A percentile compares a stretch with the other conserved stretches of the same genome.
These are phyloP conservation scores for Phialophora tarda DNA, from an alignment of 2,329 filamentous ascomycete genomes.

Conservation along the genomic window DNA sequence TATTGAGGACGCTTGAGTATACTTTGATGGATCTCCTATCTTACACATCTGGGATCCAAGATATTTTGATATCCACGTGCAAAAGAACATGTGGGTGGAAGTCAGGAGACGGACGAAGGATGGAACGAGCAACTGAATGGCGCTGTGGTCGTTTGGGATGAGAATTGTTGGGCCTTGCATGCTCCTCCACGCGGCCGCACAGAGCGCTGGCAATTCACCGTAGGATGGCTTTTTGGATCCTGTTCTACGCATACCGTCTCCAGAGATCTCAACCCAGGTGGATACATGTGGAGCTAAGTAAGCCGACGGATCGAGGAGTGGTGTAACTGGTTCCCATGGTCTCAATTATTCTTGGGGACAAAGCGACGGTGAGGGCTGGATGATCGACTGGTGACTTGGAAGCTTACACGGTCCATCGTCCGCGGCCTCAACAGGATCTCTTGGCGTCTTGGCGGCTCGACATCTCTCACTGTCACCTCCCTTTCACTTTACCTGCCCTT, in stretches of 20 bases:
- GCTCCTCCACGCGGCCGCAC: background rate
- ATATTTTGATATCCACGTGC: constrained; percentile 24
- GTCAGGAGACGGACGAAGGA: background rate
- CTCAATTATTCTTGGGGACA: background rate
- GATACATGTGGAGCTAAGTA: background rate
- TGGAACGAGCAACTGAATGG: background rate
- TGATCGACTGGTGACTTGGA: background rate
- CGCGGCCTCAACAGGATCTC: background rate
- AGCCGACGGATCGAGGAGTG: background rate
- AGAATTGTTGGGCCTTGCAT: background rate
- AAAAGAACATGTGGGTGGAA: constrained; percentile 27
- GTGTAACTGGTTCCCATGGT: background rate
- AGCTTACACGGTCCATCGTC: background rate
- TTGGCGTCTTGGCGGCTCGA: background rate
- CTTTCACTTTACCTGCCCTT: background rate
- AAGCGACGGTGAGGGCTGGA: background rate
- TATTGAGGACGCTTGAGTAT: constrained; percentile 26
- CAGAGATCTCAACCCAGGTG: background rate
- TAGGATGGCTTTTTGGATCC: background rate
- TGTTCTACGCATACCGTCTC: background rate
- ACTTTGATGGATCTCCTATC: constrained; percentile 18
- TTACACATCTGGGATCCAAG: constrained; percentile 10
- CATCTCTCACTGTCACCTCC: background rate
- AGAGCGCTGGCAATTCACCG: background rate
- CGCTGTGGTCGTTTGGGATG: background rate